Percentiles rank a stretch among this genome's conserved stretches.
Evolutionary conservation across 225 moss, liverwort and hornwort species (phyloP).

Genomic region (Marchantia polymorpha): DNA sequence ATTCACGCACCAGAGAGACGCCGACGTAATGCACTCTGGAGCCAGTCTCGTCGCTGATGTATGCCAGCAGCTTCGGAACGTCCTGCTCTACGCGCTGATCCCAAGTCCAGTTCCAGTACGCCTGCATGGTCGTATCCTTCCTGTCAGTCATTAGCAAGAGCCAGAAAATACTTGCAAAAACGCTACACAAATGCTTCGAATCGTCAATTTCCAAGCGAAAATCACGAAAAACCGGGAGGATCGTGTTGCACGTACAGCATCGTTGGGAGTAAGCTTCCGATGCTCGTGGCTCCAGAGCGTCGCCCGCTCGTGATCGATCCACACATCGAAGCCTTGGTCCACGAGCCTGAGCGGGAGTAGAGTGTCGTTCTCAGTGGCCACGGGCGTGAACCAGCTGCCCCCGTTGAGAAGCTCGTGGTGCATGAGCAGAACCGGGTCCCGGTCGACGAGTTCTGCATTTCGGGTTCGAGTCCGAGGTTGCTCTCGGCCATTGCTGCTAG

Average conservation of each 20-base stretch:
- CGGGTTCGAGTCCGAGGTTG: too few species aligned
- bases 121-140: conserved; percentile 39
- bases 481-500: too few species aligned
- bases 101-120: conserved; percentile 82
- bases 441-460: too few species aligned
- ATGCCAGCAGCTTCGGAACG: conserved; percentile 46
- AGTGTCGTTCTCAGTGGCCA: too few species aligned
- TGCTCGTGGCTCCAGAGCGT: conserved; percentile 45
- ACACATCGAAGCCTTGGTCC: conserved; percentile 38
- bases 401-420: conserved; percentile 40
- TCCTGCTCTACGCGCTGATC: conserved; percentile 62
- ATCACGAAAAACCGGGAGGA: too few species aligned
- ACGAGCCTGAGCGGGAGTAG: conserved; percentile 31
- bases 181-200: too few species aligned
- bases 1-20: conserved; percentile 53
- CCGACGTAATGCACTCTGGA: conserved; percentile 58
- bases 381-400: conserved; percentile 36
- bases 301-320: conserved; percentile 45
- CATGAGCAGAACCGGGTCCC: conserved; percentile 29
- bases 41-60: conserved; percentile 30
- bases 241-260: not conserved
- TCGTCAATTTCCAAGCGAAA: too few species aligned
- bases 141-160: too few species aligned
- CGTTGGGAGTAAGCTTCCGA: not conserved
- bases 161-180: too few species aligned